phyloP scores from a whole-genome alignment of 768 basidiomycete species.

The Chalciporus chontae region DNA sequence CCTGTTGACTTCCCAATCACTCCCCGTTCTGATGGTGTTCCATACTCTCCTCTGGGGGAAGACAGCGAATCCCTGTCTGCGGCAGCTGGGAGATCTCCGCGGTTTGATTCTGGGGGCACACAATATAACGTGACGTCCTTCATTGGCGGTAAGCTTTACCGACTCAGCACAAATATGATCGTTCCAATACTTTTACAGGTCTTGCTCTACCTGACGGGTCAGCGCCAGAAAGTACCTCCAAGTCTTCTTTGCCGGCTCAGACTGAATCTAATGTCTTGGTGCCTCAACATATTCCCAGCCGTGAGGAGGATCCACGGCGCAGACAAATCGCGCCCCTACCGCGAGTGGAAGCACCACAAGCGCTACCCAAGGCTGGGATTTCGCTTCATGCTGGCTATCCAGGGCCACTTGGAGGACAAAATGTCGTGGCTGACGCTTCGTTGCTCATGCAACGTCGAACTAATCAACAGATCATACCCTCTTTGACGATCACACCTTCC shows the following conservation, averaged over 20 bases:
- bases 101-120: slow-evolving; percentile 44
- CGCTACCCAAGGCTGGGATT: neutral
- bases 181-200: slow-evolving; percentile 25
- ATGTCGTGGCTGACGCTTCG: neutral
- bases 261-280: neutral
- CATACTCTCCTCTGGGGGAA: slow-evolving; percentile 17
- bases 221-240: slow-evolving; percentile 7
- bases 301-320: neutral
- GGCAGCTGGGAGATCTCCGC: slow-evolving; percentile 15
- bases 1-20: slow-evolving; percentile 20
- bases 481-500: slow-evolving; percentile 21
- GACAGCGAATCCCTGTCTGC: slow-evolving; percentile 10
- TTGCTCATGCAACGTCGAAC: neutral
- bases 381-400: slow-evolving; percentile 1
- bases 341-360: neutral
- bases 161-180: neutral
- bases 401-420: neutral
- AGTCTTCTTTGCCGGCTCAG: slow-evolving; percentile 4
- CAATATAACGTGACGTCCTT: slow-evolving; percentile 76
- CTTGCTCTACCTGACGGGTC: slow-evolving; percentile 29
- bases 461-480: slow-evolving; percentile 7
- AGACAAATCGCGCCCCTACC: neutral
- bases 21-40: slow-evolving; percentile 11
- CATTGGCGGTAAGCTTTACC: slow-evolving; percentile 44
- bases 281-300: neutral